phyloP scores from a whole-genome alignment of 2,329 filamentous ascomycete genomes.

The Peltaster fructicola region DNA sequence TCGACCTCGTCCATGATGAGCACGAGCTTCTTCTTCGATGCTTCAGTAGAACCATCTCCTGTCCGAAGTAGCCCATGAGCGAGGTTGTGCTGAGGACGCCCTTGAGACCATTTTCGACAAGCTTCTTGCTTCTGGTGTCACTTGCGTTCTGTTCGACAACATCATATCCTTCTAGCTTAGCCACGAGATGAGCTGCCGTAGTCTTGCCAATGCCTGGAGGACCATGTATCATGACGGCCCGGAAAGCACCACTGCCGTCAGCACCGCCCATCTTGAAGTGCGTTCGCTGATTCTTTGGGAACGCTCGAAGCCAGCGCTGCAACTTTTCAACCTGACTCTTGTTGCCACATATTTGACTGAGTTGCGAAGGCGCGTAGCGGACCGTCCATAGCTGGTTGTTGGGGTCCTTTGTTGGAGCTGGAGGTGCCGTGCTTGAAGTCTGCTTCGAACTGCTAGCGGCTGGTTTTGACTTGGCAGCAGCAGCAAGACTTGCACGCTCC shows the following conservation, averaged over 20 bases:
- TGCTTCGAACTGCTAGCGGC: slow-evolving; percentile 23
- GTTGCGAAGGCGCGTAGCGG: slow-evolving; percentile 77
- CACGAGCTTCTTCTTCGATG: slow-evolving; percentile 77
- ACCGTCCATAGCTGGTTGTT: slow-evolving; percentile 71
- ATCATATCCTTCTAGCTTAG: slow-evolving; percentile 84
- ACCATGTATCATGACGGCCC: slow-evolving; percentile 88
- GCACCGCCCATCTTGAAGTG: slow-evolving; percentile 68
- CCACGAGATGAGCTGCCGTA: slow-evolving; percentile 84
- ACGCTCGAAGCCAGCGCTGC: slow-evolving; percentile 69
- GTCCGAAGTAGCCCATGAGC: slow-evolving; percentile 75
- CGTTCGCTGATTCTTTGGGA: slow-evolving; percentile 59
- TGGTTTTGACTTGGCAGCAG: slow-evolving; percentile 25
- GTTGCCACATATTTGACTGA: slow-evolving; percentile 88
- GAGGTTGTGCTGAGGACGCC: slow-evolving; percentile 91
- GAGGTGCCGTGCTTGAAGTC: no score
- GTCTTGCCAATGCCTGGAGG: slow-evolving; percentile 96
- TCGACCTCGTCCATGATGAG: slow-evolving; percentile 99
- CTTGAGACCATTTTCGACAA: slow-evolving; percentile 74
- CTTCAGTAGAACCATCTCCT: slow-evolving; percentile 66
- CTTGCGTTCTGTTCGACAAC: slow-evolving; percentile 91
- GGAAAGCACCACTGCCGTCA: slow-evolving; percentile 66
- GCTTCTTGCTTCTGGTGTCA: slow-evolving; percentile 86
- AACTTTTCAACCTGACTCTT: slow-evolving; percentile 80
- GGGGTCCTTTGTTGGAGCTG: slow-evolving; percentile 22
- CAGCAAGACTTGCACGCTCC: slow-evolving; percentile 33